phyloP scores from a whole-genome alignment of 768 basidiomycete genomes.

The Pulveroboletus sp. region DNA sequence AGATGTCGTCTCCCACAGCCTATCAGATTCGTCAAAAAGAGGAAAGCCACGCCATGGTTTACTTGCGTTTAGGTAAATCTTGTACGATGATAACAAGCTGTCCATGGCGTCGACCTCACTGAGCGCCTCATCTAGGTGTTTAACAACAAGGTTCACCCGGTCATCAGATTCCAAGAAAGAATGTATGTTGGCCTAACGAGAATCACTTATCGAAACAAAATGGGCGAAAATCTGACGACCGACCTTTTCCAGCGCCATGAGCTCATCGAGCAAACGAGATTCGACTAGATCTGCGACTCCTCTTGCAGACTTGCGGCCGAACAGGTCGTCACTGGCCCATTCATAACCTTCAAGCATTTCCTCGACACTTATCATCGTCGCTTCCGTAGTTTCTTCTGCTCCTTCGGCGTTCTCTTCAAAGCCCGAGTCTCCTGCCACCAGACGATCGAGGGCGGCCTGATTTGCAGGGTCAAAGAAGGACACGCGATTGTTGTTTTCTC shows the following conservation, averaged over 20 bases:
- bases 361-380: constrained; percentile 87
- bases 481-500: constrained; percentile 65
- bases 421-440: constrained; percentile 48
- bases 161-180: constrained; percentile 97
- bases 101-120: constrained; percentile 89
- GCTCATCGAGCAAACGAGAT: constrained; percentile 80
- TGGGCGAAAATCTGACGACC: constrained; percentile 7
- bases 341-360: constrained; percentile 99
- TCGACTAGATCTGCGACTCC: constrained; percentile 91
- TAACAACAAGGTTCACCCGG: constrained; percentile 78
- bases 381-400: constrained; percentile 73
- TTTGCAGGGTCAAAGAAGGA: constrained; percentile 82
- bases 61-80: constrained; percentile 91
- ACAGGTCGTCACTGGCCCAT: constrained; percentile 83
- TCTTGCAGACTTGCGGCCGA: constrained; percentile 57
- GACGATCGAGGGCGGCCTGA: constrained; percentile 66
- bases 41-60: neutral
- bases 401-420: constrained; percentile 49
- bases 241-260: constrained; percentile 92
- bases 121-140: constrained; percentile 85
- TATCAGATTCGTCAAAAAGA: constrained; percentile 32
- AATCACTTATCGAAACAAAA: constrained; percentile 1
- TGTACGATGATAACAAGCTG: constrained; percentile 84
- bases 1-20: constrained; percentile 95
- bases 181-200: constrained; percentile 79